Evolutionary conservation across 2,329 filamentous ascomycete genomes (phyloP).

Genomic region (Phialophora verrucosa): DNA sequence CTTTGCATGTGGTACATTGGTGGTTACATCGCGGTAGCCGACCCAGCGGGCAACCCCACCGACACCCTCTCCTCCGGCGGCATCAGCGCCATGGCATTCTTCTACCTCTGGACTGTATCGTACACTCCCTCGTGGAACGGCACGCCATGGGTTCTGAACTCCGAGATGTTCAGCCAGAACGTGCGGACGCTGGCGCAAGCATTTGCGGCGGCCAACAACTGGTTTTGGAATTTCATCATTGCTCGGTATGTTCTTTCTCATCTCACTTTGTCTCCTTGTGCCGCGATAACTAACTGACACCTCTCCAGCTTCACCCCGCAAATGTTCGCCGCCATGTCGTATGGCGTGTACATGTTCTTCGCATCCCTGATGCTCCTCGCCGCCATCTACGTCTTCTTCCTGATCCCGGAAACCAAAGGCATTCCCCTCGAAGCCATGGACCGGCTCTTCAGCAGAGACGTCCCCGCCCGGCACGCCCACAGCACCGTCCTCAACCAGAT

Average conservation of each 20-base stretch:
- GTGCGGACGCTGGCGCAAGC: constrained; percentile 73
- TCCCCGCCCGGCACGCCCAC: constrained; percentile 47
- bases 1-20: constrained; percentile 70
- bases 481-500: constrained; percentile 44
- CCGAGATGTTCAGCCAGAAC: constrained; percentile 75
- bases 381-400: constrained; percentile 65
- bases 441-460: constrained; percentile 59
- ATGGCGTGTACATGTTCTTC: constrained; percentile 73
- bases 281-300: neutral
- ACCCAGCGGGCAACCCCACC: constrained; percentile 44
- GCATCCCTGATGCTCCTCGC: constrained; percentile 66
- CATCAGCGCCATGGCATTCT: constrained; percentile 68
- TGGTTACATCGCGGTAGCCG: constrained; percentile 60
- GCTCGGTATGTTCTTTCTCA: constrained; percentile 11
- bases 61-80: constrained; percentile 54
- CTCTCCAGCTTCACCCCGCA: constrained; percentile 43
- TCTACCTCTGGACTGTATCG: constrained; percentile 75
- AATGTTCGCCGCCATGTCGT: constrained; percentile 54
- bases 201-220: constrained; percentile 73
- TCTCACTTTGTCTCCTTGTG: neutral
- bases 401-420: constrained; percentile 70
- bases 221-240: constrained; percentile 58
- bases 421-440: constrained; percentile 71
- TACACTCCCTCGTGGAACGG: constrained; percentile 77
- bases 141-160: constrained; percentile 69